Conservation (phyloP, 345 rosid species). For the Euphorbia tirucalli region DNA sequence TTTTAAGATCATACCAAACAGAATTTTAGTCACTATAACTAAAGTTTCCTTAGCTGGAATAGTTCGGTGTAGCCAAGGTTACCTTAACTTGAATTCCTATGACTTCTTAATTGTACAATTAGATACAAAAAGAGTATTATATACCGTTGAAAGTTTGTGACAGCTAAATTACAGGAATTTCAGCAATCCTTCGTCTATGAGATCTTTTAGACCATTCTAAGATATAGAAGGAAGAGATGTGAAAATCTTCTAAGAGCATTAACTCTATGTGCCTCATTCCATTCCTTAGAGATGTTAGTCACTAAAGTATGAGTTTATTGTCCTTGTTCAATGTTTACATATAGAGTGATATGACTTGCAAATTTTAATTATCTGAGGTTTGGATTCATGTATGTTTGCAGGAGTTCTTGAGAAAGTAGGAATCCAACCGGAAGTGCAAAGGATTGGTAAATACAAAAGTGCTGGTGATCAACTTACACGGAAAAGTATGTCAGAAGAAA, state of each 20-base stretch:
- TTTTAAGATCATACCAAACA: neutral
- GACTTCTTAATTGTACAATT: neutral
- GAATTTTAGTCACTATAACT: neutral
- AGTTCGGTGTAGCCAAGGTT: neutral
- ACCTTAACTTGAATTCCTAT: neutral
- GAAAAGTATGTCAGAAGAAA: slow-evolving; percentile 82
- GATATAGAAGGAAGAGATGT: neutral
- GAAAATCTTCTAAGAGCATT: slow-evolving; percentile 1
- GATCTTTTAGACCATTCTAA: neutral
- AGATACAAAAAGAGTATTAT: neutral
- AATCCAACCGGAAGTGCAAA: slow-evolving; percentile 80
- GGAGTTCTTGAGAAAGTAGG: slow-evolving; percentile 92
- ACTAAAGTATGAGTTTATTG: neutral
- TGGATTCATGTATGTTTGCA: slow-evolving; percentile 26
- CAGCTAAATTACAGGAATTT: neutral
- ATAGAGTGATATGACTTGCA: neutral
- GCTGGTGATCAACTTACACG: slow-evolving; percentile 90
- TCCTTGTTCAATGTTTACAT: neutral
- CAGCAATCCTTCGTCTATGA: neutral
- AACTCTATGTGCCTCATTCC: neutral
- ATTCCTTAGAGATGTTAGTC: neutral
- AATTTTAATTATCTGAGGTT: neutral
- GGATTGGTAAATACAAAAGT: slow-evolving; percentile 95
- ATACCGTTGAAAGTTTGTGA: neutral
- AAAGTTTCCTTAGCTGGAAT: neutral